Evolutionary conservation across 2,329 filamentous ascomycete species (phyloP).

Genomic region (Fonsecaea multimorphosa): DNA sequence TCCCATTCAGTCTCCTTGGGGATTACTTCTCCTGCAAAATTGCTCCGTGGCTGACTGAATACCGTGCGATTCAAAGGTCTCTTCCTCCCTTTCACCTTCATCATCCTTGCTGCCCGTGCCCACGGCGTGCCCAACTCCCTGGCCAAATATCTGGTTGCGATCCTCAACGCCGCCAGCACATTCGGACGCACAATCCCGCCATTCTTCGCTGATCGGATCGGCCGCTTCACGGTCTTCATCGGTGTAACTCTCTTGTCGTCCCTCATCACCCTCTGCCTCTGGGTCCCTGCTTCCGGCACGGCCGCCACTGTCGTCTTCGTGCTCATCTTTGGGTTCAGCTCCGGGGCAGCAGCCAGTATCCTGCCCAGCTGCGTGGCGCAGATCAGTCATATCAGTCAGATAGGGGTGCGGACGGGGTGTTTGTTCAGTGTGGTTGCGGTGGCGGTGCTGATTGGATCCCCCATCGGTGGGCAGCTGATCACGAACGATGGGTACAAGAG

Average conservation of each 20-base stretch:
- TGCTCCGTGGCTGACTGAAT: neutral
- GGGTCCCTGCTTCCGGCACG: slow-evolving; percentile 61
- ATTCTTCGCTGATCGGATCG: slow-evolving; percentile 43
- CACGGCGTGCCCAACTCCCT: slow-evolving; percentile 58
- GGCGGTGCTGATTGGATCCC: slow-evolving; percentile 69
- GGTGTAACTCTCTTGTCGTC: slow-evolving; percentile 48
- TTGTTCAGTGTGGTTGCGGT: slow-evolving; percentile 68
- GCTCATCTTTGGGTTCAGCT: slow-evolving; percentile 72
- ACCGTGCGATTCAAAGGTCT: slow-evolving; percentile 41
- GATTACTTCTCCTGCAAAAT: neutral
- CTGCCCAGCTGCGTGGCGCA: slow-evolving; percentile 70
- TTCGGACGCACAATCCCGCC: slow-evolving; percentile 46
- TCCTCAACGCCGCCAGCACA: slow-evolving; percentile 57
- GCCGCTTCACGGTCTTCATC: slow-evolving; percentile 40
- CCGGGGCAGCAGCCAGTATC: slow-evolving; percentile 69
- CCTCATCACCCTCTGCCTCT: slow-evolving; percentile 61
- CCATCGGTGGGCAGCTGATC: slow-evolving; percentile 70
- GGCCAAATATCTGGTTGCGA: slow-evolving; percentile 60
- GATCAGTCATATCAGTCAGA: slow-evolving; percentile 71
- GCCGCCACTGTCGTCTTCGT: slow-evolving; percentile 68
- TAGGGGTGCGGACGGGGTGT: slow-evolving; percentile 71
- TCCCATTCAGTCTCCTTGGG: neutral
- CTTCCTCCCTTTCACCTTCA: slow-evolving; percentile 42
- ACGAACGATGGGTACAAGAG: slow-evolving; percentile 57
- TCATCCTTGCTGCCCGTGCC: slow-evolving; percentile 40